Conservation (phyloP, 208 protist genomes). For the Trichomonas tenax region DNA sequence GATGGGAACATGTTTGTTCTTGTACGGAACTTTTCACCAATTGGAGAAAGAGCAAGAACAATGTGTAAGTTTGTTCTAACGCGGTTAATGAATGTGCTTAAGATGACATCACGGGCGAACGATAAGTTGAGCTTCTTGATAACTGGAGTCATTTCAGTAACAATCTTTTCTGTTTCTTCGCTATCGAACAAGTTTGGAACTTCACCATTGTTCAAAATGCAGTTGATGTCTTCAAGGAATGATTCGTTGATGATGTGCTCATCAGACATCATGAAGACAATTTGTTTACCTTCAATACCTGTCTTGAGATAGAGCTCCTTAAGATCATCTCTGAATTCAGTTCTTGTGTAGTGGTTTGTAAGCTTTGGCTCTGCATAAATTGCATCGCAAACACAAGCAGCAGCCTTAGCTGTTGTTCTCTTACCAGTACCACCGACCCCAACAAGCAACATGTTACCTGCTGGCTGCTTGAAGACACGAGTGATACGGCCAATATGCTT, state of each 20-base stretch:
- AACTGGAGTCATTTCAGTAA: constrained; percentile 35
- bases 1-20: constrained; percentile 85
- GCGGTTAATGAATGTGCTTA: constrained; percentile 67
- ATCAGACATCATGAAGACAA: constrained; percentile 79
- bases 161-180: constrained; percentile 75
- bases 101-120: constrained; percentile 60
- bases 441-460: constrained; percentile 75
- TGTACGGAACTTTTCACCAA: constrained; percentile 66
- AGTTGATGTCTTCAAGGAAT: constrained; percentile 91
- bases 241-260: constrained; percentile 67
- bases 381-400: constrained; percentile 61
- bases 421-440: constrained; percentile 84
- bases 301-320: constrained; percentile 39
- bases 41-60: constrained; percentile 75
- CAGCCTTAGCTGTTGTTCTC: constrained; percentile 77
- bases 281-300: constrained; percentile 72
- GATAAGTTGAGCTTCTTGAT: constrained; percentile 2
- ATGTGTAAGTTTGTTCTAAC: constrained; percentile 79
- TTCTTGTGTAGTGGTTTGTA: constrained; percentile 57
- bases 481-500: constrained; percentile 77
- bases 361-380: background rate
- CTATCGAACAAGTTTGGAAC: constrained; percentile 76
- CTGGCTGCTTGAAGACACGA: constrained; percentile 78
- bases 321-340: constrained; percentile 43
- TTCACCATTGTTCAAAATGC: constrained; percentile 85